phyloP scores from a whole-genome alignment of 345 rosid species.

The Combretum micranthum region DNA sequence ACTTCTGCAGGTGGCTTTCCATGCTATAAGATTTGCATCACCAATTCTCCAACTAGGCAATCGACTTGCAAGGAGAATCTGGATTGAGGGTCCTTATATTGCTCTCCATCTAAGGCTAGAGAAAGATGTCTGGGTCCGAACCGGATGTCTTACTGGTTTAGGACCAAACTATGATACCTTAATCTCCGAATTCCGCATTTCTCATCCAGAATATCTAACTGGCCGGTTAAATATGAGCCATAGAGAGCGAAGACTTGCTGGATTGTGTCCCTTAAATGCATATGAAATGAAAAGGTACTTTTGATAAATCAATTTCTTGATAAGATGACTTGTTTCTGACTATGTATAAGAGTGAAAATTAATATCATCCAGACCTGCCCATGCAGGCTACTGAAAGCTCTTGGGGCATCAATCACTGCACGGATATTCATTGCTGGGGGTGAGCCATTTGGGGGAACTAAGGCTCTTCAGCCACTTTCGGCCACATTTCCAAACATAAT shows the following conservation, averaged over 20 bases:
- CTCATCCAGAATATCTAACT: slow-evolving; percentile 83
- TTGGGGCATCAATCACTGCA: slow-evolving; percentile 55
- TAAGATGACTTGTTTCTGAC: no score
- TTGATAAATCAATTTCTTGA: no score
- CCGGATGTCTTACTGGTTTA: slow-evolving; percentile 89
- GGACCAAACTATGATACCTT: slow-evolving; percentile 63
- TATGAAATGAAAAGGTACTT: slow-evolving; percentile 53
- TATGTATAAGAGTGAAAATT: no score
- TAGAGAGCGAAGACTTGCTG: slow-evolving; percentile 55
- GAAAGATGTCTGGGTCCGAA: slow-evolving; percentile 98
- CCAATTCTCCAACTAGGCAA: slow-evolving; percentile 59
- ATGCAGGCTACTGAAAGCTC: slow-evolving; percentile 54
- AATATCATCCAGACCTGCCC: not conserved
- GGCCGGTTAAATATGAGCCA: slow-evolving; percentile 73
- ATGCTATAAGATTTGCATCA: slow-evolving; percentile 65
- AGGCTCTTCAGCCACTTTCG: slow-evolving; percentile 50
- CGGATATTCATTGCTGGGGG: slow-evolving; percentile 67
- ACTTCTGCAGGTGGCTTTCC: slow-evolving; percentile 13
- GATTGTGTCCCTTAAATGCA: slow-evolving; percentile 62
- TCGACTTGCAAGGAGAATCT: slow-evolving; percentile 78
- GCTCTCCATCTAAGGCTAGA: slow-evolving; percentile 94
- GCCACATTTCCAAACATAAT: slow-evolving; percentile 47
- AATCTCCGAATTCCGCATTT: slow-evolving; percentile 45
- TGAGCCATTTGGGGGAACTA: slow-evolving; percentile 58
- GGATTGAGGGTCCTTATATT: slow-evolving; percentile 76